Conservation (phyloP, 192 early-diverging fungal genomes). For the Entophlyctis luteolus region DNA sequence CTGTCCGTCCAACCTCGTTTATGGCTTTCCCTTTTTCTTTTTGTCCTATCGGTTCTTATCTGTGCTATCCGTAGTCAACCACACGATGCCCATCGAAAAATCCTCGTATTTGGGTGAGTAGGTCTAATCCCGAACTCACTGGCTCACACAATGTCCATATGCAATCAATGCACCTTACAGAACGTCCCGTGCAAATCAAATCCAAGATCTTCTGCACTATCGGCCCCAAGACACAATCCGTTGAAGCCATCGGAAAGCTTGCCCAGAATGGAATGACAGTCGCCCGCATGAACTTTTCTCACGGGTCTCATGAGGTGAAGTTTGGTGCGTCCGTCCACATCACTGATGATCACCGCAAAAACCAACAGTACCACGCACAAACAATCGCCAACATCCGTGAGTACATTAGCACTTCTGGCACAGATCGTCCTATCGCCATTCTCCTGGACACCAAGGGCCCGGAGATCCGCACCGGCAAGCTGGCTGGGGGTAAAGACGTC, state of each 20-base stretch:
- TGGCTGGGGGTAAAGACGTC: conserved; percentile 42
- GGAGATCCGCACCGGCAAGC: conserved; percentile 56
- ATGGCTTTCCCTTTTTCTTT: no score
- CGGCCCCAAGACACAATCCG: conserved; percentile 53
- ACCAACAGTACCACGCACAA: conserved; percentile 44
- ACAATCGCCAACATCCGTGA: conserved; percentile 45
- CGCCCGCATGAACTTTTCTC: conserved; percentile 56
- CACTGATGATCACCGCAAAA: not conserved
- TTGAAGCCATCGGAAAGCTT: conserved; percentile 45
- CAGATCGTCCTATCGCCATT: conserved; percentile 43
- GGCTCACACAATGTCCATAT: no score
- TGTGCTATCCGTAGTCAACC: not conserved
- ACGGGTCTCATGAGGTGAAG: conserved; percentile 50
- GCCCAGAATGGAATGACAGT: conserved; percentile 54
- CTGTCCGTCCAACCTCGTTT: no score
- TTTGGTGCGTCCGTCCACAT: not conserved
- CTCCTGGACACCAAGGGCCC: conserved; percentile 59
- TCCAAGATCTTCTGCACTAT: conserved; percentile 58
- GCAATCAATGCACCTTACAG: no score
- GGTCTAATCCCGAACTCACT: no score
- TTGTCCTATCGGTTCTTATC: not conserved
- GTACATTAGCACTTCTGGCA: conserved; percentile 36
- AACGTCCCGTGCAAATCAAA: conserved; percentile 52
- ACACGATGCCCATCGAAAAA: no score
- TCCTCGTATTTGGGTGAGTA: no score